Percentiles rank a stretch among this genome's conserved stretches.
phyloP scores from a whole-genome alignment of 768 basidiomycete species.

The Auricularia heimuer region DNA sequence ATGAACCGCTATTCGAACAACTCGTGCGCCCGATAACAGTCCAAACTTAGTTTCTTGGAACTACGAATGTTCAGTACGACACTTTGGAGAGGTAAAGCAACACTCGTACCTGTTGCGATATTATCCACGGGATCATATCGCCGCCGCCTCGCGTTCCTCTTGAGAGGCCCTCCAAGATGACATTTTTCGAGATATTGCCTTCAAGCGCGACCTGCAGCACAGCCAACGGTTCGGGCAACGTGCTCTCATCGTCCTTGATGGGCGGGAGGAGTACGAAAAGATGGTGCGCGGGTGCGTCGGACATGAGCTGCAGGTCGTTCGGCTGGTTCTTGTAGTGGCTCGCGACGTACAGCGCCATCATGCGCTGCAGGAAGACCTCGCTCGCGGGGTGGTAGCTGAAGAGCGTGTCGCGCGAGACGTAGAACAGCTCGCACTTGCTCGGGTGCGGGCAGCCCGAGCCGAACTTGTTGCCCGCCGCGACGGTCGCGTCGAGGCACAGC shows the following conservation, averaged over 20 bases:
- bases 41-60: conserved; percentile 96
- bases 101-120: conserved; percentile 54
- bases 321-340: conserved; percentile 99
- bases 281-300: conserved; percentile 94
- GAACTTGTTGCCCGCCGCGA: conserved; percentile 34
- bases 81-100: not conserved
- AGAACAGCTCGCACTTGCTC: conserved; percentile 86
- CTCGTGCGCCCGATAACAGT: conserved; percentile 75
- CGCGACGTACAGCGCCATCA: conserved; percentile 97
- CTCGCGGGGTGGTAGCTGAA: conserved; percentile 96
- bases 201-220: conserved; percentile 95
- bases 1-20: conserved; percentile 91
- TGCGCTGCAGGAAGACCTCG: conserved; percentile 94
- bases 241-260: conserved; percentile 79
- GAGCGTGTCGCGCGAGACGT: conserved; percentile 89
- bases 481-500: conserved; percentile 83
- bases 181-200: conserved; percentile 78
- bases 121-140: conserved; percentile 96
- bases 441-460: conserved; percentile 90
- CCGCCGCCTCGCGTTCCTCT: conserved; percentile 82
- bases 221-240: conserved; percentile 88
- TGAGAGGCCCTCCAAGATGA: conserved; percentile 76
- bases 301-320: conserved; percentile 95
- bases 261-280: conserved; percentile 94
- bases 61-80: conserved; percentile 31